These are phyloP conservation scores for Infundibulicybe gibba DNA, from an alignment of 768 basidiomycete species.

Conservation along the genomic window DNA sequence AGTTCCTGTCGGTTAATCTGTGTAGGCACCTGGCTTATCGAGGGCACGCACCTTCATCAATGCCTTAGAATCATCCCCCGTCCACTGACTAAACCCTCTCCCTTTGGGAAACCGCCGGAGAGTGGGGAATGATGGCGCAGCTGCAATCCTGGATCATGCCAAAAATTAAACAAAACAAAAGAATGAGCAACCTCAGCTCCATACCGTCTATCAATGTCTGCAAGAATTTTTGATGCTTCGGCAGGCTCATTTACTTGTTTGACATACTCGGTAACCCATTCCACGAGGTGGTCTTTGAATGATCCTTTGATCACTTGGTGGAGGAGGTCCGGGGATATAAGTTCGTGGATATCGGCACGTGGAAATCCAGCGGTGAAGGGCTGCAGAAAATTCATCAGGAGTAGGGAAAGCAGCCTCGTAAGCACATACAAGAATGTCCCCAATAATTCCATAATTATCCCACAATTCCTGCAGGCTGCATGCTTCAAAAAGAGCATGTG, in stretches of 20 bases:
- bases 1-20: not conserved
- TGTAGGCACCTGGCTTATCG: not conserved
- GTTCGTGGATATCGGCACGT: constrained; percentile 22
- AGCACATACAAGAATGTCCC: constrained; percentile 17
- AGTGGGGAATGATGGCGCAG: constrained; percentile 14
- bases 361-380: constrained; percentile 15
- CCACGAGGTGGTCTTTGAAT: constrained; percentile 25
- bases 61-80: constrained; percentile 24
- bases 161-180: not conserved
- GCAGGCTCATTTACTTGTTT: constrained; percentile 2
- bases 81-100: constrained; percentile 24
- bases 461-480: constrained; percentile 12
- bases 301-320: constrained; percentile 25
- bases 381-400: not conserved
- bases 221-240: constrained; percentile 14
- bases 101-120: constrained; percentile 18
- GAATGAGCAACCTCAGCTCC: not conserved
- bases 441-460: constrained; percentile 19
- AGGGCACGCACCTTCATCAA: constrained; percentile 22
- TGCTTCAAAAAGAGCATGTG: constrained; percentile 11
- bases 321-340: constrained; percentile 20
- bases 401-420: not conserved
- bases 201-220: constrained; percentile 19
- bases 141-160: constrained; percentile 15
- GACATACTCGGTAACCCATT: constrained; percentile 19